phyloP scores from a whole-genome alignment of 139 green algal genomes.

The Haematococcus sp. region DNA sequence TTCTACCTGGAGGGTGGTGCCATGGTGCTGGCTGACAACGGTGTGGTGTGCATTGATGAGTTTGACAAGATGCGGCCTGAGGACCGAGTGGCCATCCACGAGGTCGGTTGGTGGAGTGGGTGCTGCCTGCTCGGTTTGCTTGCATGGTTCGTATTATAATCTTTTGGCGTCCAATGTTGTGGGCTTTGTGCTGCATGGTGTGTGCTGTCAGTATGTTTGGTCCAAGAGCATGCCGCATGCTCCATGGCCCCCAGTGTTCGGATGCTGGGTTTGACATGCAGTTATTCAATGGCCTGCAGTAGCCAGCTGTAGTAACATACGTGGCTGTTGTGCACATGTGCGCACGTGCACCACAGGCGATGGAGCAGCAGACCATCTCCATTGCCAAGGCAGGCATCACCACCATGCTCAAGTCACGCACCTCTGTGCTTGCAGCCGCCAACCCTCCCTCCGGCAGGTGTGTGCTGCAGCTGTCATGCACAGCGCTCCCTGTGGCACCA shows the following conservation, averaged over 20 bases:
- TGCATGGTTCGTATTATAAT: too few relatives aligned
- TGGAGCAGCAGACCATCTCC: constrained; percentile 99
- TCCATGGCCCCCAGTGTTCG: too few relatives aligned
- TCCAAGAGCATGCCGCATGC: too few relatives aligned
- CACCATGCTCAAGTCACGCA: constrained; percentile 93
- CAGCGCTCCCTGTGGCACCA: too few relatives aligned
- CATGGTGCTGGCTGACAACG: constrained; percentile 97
- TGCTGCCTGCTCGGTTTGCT: too few relatives aligned
- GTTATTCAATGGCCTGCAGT: too few relatives aligned
- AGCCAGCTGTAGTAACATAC: too few relatives aligned
- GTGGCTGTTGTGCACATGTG: neutral
- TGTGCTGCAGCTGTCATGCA: neutral
- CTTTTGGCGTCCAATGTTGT: too few relatives aligned
- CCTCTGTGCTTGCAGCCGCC: constrained; percentile 92
- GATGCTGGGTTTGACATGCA: too few relatives aligned
- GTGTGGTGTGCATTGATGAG: constrained; percentile 99
- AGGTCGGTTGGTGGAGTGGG: constrained; percentile 76
- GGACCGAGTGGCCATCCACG: constrained; percentile 97
- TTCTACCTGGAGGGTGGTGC: constrained; percentile 83
- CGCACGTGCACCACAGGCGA: constrained; percentile 63
- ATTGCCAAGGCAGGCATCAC: constrained; percentile 99
- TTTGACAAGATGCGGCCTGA: constrained; percentile 99
- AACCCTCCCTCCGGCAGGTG: constrained; percentile 92
- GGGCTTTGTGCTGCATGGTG: constrained; percentile 58
- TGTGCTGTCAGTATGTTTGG: too few relatives aligned